These are phyloP conservation scores for Pseudozyma sp. DNA, from an alignment of 1,284 basidiomycete species.

Conservation along the genomic window DNA sequence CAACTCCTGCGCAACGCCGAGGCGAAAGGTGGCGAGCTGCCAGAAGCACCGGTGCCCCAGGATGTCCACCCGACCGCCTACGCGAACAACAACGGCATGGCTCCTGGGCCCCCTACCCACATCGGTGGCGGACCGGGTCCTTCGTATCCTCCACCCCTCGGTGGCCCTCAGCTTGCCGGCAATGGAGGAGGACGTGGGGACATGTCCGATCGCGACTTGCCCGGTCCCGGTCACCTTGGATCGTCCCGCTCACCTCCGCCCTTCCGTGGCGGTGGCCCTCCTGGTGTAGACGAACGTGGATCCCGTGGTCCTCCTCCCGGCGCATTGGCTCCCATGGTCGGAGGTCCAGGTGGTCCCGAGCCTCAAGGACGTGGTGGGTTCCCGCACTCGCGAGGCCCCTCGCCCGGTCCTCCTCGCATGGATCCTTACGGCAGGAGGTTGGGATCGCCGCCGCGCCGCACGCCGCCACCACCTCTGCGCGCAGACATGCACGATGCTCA, in stretches of 20 bases:
- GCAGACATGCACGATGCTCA: constrained; percentile 35
- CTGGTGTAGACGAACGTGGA: constrained; percentile 56
- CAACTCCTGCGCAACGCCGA: constrained; percentile 81
- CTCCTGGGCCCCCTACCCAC: constrained; percentile 57
- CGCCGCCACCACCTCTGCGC: constrained; percentile 41
- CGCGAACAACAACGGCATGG: constrained; percentile 54
- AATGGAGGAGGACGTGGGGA: constrained; percentile 35
- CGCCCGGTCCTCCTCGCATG: constrained; percentile 39
- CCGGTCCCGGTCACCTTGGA: constrained; percentile 50
- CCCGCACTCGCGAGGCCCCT: constrained; percentile 46
- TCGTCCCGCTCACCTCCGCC: constrained; percentile 52
- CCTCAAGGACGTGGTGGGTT: constrained; percentile 34
- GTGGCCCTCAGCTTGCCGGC: constrained; percentile 50
- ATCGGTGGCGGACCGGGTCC: constrained; percentile 49
- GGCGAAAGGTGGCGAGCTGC: constrained; percentile 80
- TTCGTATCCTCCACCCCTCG: constrained; percentile 34
- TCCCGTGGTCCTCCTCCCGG: constrained; percentile 42
- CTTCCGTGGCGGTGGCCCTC: constrained; percentile 49
- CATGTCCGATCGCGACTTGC: constrained; percentile 46
- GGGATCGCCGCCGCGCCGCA: constrained; percentile 45
- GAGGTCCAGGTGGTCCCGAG: constrained; percentile 32
- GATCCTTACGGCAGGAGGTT: constrained; percentile 44
- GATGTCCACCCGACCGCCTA: constrained; percentile 96
- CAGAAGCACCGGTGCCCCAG: constrained; percentile 85
- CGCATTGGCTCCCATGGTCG: constrained; percentile 39